Evolutionary conservation across 371 early-diverging fungal genomes (phyloP), one percentile per base, ranked within the genome.

Genomic region (Nematocida ausubeli): DNA sequence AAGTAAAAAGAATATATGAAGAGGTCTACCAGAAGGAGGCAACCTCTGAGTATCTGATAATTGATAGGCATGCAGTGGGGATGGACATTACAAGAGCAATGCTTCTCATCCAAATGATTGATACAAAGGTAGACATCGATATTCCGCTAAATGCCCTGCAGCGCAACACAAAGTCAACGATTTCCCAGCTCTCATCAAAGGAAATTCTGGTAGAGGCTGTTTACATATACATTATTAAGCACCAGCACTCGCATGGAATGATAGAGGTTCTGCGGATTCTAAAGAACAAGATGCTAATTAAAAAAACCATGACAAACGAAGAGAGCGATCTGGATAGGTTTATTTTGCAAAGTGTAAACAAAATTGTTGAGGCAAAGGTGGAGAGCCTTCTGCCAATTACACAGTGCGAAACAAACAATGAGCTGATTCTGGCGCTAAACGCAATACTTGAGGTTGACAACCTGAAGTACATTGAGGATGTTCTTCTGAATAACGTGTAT

Each of bases 191-290:
- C 12, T n/a, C 22, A 1, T n/a, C 42, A 3, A 75, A 66, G 47
- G 78, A 63, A 14, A 51, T 75, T 12, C 64, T 75, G 19, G 32
- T 64, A 24, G 78, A 75, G 67, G 63, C 73, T 7, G n/a, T 75
- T 7, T 75, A 39, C 67, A 9, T 75, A 42, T 30, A 64, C 26
- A 34, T 75, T 12, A 16, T 32, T 7, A 44, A 22, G 24, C n/a
- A 42, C 26, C 19, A 39, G 47, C 32, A 57, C 19, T 19, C 40
- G 34, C 56, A 40, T 5, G 28, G 54, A 34, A 52, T 42, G 67
- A 35, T 75, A 52, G 78, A 75, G 47, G 54, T 54, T 1, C 19
- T 58, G 14, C 26, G 78, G 16, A 63, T 63, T 9, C 65, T 75
- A n/a, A 67, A 67, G 39, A 56, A 40, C 32, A 75, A 75, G 44